A percentile compares a stretch with the other conserved stretches of the same genome.
These are phyloP conservation scores for Aspergillus pseudoterreus DNA, from an alignment of 2,329 filamentous ascomycete species.

Conservation along the genomic window DNA sequence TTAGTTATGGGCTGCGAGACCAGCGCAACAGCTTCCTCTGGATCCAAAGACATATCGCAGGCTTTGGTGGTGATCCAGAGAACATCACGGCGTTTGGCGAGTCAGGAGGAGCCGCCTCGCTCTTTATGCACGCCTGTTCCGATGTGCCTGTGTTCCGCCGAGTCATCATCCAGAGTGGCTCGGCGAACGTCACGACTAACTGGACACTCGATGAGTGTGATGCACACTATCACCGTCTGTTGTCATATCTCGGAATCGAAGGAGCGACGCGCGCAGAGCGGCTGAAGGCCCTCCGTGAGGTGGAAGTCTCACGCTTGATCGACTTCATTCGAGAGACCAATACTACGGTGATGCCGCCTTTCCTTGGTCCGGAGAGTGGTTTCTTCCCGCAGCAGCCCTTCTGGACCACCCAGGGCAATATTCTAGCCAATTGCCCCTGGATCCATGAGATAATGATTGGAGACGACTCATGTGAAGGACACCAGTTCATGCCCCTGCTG, in stretches of 20 bases:
- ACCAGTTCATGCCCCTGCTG: background rate
- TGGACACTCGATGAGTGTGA: background rate
- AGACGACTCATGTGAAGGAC: background rate
- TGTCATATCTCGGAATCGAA: background rate
- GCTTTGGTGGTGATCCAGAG: background rate
- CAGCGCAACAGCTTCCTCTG: background rate
- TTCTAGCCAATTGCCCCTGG: background rate
- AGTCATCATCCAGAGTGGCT: background rate
- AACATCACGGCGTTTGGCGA: background rate
- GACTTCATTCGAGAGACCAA: background rate
- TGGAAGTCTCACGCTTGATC: background rate
- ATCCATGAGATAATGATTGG: background rate
- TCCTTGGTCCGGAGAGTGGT: background rate
- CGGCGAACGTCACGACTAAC: background rate
- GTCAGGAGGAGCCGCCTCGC: background rate
- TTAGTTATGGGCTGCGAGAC: background rate
- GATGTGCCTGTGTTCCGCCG: background rate
- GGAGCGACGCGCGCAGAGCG: background rate
- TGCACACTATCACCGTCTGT: background rate
- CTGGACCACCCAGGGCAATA: background rate
- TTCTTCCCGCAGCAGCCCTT: background rate
- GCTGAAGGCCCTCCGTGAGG: background rate
- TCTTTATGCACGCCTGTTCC: background rate
- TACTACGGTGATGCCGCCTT: background rate
- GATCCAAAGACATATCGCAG: background rate